Base-by-base conservation (phyloP, 2,329 filamentous ascomycete genomes). In the Metarhizium album region DNA sequence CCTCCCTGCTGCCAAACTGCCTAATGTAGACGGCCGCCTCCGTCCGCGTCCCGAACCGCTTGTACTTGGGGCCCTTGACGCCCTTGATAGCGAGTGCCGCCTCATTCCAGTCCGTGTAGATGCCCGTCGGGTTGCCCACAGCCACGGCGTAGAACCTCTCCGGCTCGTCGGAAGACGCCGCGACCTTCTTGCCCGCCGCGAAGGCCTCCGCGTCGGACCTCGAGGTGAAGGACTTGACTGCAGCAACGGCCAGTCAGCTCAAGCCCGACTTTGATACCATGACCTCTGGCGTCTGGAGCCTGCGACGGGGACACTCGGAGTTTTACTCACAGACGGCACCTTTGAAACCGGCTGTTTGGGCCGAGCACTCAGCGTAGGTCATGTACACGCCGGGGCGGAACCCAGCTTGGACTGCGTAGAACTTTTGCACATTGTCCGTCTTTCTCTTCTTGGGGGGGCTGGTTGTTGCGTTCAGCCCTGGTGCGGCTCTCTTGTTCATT, bases 21-120 rank as follows among this genome's bases (percentile, higher is more conserved):
- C 68, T 69, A 48, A 95, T 86, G 63, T 87, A 96, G 20, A 80
- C 80, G 61, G 91, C 81, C 0, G 91, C 91, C 65, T 94, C 89
- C 52, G 74, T 74, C 24, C 76, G 74, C 1, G 79, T 85, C 3
- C 70, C 66, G 57, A 90, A 90, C 54, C 79, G 84, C 66, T 84
- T 86, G 65, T 86, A 82, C 58, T 81, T 82, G 40, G 80, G 79
- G 4, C 82, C 82, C 58, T 84, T 84, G 62, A 83, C 84, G 2
- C 85, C 87, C 31, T 74, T 80, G 54, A 93, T 87, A 56, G 91
- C 86, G 55, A 82, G 74, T 54, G 84, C 75, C 11, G 86, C 87
- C 42, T 82, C 79, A 13, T 76, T 67, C 89, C 90, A 84, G 51
- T 80, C 73, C 2, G 69, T 73, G 62, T 80, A 84, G 29, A 84